These are phyloP conservation scores for Globisporangium carolinianum DNA, from an alignment of 352 stramenopile species.

Conservation along the genomic window DNA sequence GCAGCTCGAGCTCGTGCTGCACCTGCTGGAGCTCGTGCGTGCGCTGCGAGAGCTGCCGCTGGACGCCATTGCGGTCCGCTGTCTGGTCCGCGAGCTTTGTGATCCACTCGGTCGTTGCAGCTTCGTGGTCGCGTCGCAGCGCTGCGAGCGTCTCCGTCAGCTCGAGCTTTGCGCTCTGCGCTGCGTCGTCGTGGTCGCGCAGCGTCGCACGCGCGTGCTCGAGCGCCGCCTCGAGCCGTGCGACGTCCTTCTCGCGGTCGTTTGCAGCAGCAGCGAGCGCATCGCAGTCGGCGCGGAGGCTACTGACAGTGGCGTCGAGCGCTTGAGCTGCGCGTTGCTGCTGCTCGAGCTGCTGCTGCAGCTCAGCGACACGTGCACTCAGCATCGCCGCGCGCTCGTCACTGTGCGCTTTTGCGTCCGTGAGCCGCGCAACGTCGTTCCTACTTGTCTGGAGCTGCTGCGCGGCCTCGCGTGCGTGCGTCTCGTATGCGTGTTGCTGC, in stretches of 20 bases:
- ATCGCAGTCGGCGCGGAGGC: conserved; percentile 23
- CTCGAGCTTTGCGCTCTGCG: conserved; percentile 26
- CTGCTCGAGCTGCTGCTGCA: conserved; percentile 28
- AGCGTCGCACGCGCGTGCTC: conserved; percentile 37
- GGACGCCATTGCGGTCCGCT: conserved; percentile 41
- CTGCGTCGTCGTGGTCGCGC: conserved; percentile 22
- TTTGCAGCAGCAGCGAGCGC: conserved; percentile 10
- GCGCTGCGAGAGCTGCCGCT: conserved; percentile 44
- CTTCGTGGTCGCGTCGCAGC: conserved; percentile 44
- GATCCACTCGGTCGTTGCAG: conserved; percentile 29
- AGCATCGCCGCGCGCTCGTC: conserved; percentile 53
- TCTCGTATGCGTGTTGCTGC: conserved; percentile 25
- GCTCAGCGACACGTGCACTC: conserved; percentile 26
- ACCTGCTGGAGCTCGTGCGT: conserved; percentile 29
- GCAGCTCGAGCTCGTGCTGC: conserved; percentile 32
- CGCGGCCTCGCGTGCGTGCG: conserved; percentile 33
- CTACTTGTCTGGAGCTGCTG: too few relatives aligned
- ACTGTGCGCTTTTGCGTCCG: conserved; percentile 36
- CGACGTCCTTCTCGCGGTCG: neutral
- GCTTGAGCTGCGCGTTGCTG: conserved; percentile 22
- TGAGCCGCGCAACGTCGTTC: conserved; percentile 15
- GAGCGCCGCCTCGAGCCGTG: conserved; percentile 31
- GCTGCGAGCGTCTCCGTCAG: conserved; percentile 22
- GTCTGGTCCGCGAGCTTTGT: conserved; percentile 51
- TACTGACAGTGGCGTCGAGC: conserved; percentile 30